A percentile compares a stretch with the other conserved stretches of the same genome.
phyloP scores from a whole-genome alignment of 768 basidiomycete species.

The Suillus subalutaceus region DNA sequence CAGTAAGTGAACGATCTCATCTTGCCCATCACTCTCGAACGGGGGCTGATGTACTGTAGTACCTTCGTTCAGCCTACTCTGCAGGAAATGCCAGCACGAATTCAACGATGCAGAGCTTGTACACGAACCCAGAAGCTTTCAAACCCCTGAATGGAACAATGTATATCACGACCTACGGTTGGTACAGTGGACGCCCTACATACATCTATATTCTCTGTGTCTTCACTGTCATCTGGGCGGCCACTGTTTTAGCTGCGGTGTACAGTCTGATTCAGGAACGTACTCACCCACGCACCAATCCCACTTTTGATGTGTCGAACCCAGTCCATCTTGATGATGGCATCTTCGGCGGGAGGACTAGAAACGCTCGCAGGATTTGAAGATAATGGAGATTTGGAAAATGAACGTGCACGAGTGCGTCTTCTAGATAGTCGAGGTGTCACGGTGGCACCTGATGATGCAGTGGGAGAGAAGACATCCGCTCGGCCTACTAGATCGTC shows the following conservation, averaged over 20 bases:
- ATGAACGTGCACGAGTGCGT: background rate
- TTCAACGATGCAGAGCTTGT: background rate
- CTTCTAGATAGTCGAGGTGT: background rate
- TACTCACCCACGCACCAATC: background rate
- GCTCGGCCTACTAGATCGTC: background rate
- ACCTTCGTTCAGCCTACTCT: constrained; percentile 11
- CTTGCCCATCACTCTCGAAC: background rate
- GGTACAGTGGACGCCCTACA: background rate
- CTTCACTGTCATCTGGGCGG: background rate
- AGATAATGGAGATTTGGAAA: background rate
- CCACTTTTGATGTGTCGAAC: background rate
- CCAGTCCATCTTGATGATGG: background rate
- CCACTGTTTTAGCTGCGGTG: background rate
- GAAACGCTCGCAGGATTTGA: background rate
- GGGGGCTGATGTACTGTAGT: background rate
- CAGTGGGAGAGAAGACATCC: background rate
- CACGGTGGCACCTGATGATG: background rate
- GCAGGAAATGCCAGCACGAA: background rate
- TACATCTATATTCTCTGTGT: background rate
- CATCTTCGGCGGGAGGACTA: background rate
- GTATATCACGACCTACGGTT: background rate
- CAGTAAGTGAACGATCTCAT: background rate
- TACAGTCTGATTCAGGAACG: background rate
- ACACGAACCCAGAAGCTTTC: background rate
- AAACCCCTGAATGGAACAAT: constrained; percentile 6